phyloP scores from a whole-genome alignment of 208 protist species.

The Blastocrithidia nonstop region DNA sequence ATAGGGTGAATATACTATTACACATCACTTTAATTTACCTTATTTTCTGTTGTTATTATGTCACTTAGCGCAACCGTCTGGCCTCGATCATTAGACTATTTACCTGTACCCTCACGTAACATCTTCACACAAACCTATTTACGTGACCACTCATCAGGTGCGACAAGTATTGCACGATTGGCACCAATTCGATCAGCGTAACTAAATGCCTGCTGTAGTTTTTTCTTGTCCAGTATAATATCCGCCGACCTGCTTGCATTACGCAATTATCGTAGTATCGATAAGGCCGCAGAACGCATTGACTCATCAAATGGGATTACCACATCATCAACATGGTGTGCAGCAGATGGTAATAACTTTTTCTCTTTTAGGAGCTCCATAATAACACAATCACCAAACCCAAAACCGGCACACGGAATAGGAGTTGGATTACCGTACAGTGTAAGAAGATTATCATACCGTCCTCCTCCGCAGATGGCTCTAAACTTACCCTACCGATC shows the following conservation, averaged over 20 bases:
- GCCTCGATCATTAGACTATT: slow-evolving; percentile 38
- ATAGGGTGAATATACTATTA: not conserved
- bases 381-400: slow-evolving; percentile 94
- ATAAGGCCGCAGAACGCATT: slow-evolving; percentile 70
- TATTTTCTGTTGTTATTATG: slow-evolving; percentile 9
- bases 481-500: slow-evolving; percentile 85
- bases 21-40: not conserved
- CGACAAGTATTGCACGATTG: slow-evolving; percentile 77
- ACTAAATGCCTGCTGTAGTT: slow-evolving; percentile 78
- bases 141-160: slow-evolving; percentile 86
- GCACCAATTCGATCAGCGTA: slow-evolving; percentile 92
- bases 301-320: slow-evolving; percentile 88
- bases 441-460: slow-evolving; percentile 90
- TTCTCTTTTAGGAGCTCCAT: slow-evolving; percentile 88
- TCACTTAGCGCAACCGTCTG: slow-evolving; percentile 31
- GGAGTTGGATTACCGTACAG: slow-evolving; percentile 85
- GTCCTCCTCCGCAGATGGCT: slow-evolving; percentile 90
- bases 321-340: slow-evolving; percentile 67
- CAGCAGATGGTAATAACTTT: slow-evolving; percentile 43
- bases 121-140: slow-evolving; percentile 85
- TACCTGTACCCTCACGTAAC: slow-evolving; percentile 56
- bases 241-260: slow-evolving; percentile 69
- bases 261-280: slow-evolving; percentile 62
- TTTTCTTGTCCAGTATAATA: slow-evolving; percentile 87
- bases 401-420: slow-evolving; percentile 88